Evolutionary conservation across 768 basidiomycete genomes (phyloP).

Genomic region (Exidia glandulosa): DNA sequence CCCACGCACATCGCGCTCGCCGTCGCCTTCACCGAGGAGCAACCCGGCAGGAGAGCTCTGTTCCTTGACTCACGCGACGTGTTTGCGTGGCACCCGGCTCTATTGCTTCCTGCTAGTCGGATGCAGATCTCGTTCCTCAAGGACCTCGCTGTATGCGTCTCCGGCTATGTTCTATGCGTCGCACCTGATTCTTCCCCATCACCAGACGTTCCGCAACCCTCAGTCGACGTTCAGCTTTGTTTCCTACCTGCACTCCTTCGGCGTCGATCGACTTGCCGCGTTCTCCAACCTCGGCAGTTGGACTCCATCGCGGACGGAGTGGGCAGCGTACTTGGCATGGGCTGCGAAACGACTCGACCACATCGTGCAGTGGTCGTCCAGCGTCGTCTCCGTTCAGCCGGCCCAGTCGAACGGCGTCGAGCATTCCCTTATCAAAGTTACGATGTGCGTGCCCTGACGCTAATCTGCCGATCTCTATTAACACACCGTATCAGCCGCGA

Average conservation of each 20-base stretch:
- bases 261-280: conserved; percentile 32
- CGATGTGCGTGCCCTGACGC: not conserved
- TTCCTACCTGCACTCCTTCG: conserved; percentile 34
- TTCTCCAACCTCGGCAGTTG: conserved; percentile 45
- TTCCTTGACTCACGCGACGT: conserved; percentile 4
- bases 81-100: conserved; percentile 47
- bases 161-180: not conserved
- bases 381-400: conserved; percentile 22
- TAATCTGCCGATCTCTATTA: not conserved
- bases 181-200: not conserved
- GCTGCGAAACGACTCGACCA: conserved; percentile 36
- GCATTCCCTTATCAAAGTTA: not conserved
- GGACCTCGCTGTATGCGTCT: conserved; percentile 28
- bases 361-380: conserved; percentile 33
- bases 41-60: conserved; percentile 10
- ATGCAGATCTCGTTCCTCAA: conserved; percentile 27
- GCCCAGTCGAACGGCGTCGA: conserved; percentile 9
- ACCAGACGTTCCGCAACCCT: conserved; percentile 34
- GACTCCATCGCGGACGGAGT: conserved; percentile 42
- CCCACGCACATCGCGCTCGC: conserved; percentile 43
- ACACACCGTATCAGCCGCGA: not conserved
- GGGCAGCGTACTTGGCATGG: conserved; percentile 44
- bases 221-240: conserved; percentile 42
- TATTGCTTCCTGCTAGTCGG: conserved; percentile 38
- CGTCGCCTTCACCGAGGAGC: conserved; percentile 38